These are phyloP conservation scores for Neckera pumila DNA, from an alignment of 225 moss, liverwort and hornwort genomes.

Conservation along the genomic window DNA sequence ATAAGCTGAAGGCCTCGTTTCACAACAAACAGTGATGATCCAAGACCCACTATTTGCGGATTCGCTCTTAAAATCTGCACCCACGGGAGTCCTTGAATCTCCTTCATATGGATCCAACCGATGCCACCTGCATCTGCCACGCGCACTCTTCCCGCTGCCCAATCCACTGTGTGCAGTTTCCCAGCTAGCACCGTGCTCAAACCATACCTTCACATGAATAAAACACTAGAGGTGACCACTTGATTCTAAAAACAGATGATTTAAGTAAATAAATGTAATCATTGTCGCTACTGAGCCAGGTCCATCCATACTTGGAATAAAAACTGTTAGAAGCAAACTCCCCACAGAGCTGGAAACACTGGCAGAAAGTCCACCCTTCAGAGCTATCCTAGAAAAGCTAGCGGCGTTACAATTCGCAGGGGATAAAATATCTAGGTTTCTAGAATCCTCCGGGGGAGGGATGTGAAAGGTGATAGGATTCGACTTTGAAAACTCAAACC, in stretches of 20 bases:
- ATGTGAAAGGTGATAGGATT: neutral
- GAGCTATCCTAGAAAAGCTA: neutral
- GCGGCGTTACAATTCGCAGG: neutral
- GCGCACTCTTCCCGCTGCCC: slow-evolving; percentile 51
- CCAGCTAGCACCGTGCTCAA: slow-evolving; percentile 50
- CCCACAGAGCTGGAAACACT: neutral
- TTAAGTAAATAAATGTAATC: neutral
- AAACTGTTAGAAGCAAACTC: neutral
- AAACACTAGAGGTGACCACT: neutral
- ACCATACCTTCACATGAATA: slow-evolving; percentile 30
- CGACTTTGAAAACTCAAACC: neutral
- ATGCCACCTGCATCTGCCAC: slow-evolving; percentile 26
- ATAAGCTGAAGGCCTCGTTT: slow-evolving; percentile 40
- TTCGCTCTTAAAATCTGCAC: slow-evolving; percentile 40
- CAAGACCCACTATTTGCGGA: slow-evolving; percentile 45
- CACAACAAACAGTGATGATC: slow-evolving; percentile 34
- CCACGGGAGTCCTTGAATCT: slow-evolving; percentile 43
- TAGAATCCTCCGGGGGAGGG: neutral
- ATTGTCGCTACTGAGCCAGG: neutral
- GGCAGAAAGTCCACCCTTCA: neutral
- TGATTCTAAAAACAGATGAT: neutral
- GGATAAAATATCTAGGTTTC: too few relatives aligned
- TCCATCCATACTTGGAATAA: neutral
- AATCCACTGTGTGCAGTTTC: slow-evolving; percentile 52
- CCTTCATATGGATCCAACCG: slow-evolving; percentile 39